Evolutionary conservation across 2,329 filamentous ascomycete genomes (phyloP).

Genomic region (Chrysoporthe puriensis): DNA sequence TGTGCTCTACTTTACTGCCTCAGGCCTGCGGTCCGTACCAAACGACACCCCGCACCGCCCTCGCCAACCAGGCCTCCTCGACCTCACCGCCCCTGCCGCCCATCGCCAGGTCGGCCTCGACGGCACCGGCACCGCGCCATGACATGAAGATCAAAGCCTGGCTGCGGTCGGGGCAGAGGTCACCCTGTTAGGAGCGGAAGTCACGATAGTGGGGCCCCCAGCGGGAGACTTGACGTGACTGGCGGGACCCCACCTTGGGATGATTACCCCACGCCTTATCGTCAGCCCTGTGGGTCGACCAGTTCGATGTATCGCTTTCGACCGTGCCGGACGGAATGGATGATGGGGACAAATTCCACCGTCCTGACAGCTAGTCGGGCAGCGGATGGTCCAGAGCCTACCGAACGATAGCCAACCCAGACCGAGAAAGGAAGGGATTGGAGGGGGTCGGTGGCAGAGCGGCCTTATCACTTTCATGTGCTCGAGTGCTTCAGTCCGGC

Average conservation of each 20-base stretch:
- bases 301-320: slow-evolving; percentile 2
- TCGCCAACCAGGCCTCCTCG: background rate
- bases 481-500: background rate
- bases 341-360: slow-evolving; percentile 1
- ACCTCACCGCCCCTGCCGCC: background rate
- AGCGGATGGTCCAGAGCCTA: background rate
- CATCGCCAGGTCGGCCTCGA: background rate
- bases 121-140: background rate
- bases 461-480: no score
- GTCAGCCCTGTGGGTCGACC: background rate
- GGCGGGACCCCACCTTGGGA: slow-evolving; percentile 4
- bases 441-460: background rate
- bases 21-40: background rate
- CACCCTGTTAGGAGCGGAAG: slow-evolving; percentile 3
- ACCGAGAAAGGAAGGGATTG: background rate
- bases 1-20: background rate
- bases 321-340: background rate
- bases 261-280: slow-evolving; percentile 13
- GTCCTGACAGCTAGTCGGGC: background rate
- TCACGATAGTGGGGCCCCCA: slow-evolving; percentile 7
- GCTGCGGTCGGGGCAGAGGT: background rate
- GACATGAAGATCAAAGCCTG: background rate
- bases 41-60: background rate
- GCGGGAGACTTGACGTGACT: background rate
- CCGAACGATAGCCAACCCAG: background rate